These are phyloP conservation scores for Pyricularia grisea DNA, from an alignment of 2,329 filamentous ascomycete genomes.

Conservation along the genomic window DNA sequence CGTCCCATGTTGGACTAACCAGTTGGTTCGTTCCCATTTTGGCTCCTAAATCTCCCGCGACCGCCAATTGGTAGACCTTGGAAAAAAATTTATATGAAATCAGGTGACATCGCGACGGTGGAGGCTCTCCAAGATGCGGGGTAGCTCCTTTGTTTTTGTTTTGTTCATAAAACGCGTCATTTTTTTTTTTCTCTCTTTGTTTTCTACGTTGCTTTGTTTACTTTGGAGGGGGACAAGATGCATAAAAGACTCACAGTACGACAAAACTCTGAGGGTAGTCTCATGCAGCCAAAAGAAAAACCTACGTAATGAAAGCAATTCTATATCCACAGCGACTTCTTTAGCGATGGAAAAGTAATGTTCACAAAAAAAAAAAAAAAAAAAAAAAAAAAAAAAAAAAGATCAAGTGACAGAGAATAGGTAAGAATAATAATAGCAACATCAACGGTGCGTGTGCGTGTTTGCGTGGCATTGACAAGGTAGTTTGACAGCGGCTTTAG, in stretches of 20 bases:
- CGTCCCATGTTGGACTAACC: not conserved
- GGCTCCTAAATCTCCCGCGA: not conserved
- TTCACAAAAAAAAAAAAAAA: too few relatives aligned
- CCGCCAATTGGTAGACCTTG: not conserved
- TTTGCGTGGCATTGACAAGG: not conserved
- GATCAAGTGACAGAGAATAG: not conserved
- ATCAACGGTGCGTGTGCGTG: not conserved
- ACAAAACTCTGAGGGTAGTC: not conserved
- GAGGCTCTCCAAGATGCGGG: not conserved
- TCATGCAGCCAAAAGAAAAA: not conserved
- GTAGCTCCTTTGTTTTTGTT: slow-evolving; percentile 1
- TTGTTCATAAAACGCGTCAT: slow-evolving; percentile 1
- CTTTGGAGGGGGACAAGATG: slow-evolving; percentile 1
- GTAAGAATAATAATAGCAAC: not conserved
- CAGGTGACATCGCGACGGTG: slow-evolving; percentile 4
- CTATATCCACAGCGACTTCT: not conserved
- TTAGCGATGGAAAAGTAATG: not conserved
- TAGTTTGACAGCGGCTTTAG: not conserved
- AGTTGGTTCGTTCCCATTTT: not conserved
- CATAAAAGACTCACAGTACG: not conserved
- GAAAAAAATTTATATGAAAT: not conserved
- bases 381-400: too few relatives aligned
- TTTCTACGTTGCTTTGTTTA: not conserved
- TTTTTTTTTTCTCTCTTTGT: not conserved
- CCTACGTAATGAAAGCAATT: not conserved